Percentiles rank a stretch among this genome's conserved stretches.
These are phyloP conservation scores for Boletus subcaerulescens DNA, from an alignment of 768 basidiomycete species.

Conservation along the genomic window DNA sequence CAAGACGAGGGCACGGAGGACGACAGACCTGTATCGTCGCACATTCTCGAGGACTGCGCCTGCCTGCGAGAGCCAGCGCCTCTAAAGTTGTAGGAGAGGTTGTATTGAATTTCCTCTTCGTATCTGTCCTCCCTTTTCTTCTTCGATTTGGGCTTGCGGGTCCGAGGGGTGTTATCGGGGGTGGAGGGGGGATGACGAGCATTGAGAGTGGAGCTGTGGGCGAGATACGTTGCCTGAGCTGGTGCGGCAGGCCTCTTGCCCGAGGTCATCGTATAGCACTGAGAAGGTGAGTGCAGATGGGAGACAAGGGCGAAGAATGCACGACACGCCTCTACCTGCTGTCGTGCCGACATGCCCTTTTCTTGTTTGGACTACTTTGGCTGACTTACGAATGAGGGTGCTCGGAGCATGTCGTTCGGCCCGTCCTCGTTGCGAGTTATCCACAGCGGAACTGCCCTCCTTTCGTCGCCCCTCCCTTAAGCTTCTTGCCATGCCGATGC, in stretches of 20 bases:
- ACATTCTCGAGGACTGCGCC: constrained; percentile 24
- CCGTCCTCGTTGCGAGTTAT: constrained; percentile 27
- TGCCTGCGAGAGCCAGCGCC: constrained; percentile 28
- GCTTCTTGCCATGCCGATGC: constrained; percentile 25
- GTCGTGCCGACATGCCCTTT: constrained; percentile 32
- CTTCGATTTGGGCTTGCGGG: constrained; percentile 34
- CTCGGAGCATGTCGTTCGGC: constrained; percentile 15
- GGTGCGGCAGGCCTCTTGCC: constrained; percentile 30
- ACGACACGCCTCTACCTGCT: constrained; percentile 37
- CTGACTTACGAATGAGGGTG: constrained; percentile 20
- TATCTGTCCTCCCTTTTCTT: constrained; percentile 45
- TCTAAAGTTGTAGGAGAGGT: constrained; percentile 32
- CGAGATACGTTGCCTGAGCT: constrained; percentile 46
- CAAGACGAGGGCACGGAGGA: background rate
- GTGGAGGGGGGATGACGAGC: constrained; percentile 49
- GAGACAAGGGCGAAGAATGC: constrained; percentile 37
- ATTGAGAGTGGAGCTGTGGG: constrained; percentile 53
- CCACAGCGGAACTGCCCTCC: constrained; percentile 18
- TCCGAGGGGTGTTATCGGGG: constrained; percentile 49
- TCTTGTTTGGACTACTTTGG: constrained; percentile 32
- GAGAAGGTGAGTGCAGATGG: constrained; percentile 33
- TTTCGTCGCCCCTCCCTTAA: constrained; percentile 14
- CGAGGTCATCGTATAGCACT: constrained; percentile 37
- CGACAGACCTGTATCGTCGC: constrained; percentile 32
- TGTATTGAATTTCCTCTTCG: constrained; percentile 43